Evolutionary conservation across 176 grass and related monocot genomes (phyloP), one percentile per base, ranked within the genome.

Genomic region (Melocanna baccifera): DNA sequence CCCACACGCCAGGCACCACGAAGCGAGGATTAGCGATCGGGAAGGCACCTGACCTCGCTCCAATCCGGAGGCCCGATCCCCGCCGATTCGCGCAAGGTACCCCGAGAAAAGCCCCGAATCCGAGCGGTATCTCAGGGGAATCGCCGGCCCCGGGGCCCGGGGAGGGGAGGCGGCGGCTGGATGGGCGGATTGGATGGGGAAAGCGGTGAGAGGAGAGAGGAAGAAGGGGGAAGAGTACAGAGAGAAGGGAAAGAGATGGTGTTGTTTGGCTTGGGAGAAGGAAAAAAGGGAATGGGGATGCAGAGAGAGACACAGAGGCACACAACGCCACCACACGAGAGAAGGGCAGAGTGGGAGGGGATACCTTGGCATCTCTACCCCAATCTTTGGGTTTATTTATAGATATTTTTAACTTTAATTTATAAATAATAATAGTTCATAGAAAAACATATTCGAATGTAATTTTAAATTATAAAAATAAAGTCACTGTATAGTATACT

Each of bases 101-200:
- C n/a, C 9, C 23, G 23, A 23, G 11, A 26, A 28, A 13, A 26
- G 23, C 23, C 53, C 19, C 58, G 23, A 62, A 69, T 85, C 83
- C 3, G 65, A 18, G 39, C 48, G 20, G 75, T 59, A 37, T 61
- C 74, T 47, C 64, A 40, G 37, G 73, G 36, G 74, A 69, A 43
- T 78, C 83, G 64, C 37, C 48, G 12, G 83, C 73, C 48, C 48
- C 34, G 36, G 62, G n/a, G 48, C 22, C 1, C 22, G 56, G n/a
- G 56, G 22, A 22, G 52, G n/a, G 14, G 32, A 0, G 82, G 59
- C n/a, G 50, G 32, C 47, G 46, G 36, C 3, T 2, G 47, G 73
- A 47, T 14, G 63, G 51, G 8, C 7, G 83, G 83, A 70, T 78
- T 85, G 83, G 75, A 25, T 68, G 73, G 83, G 74, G 73, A 69